These are phyloP conservation scores for Erysimum pusillum DNA, from an alignment of 441 rosid species.

Conservation along the genomic window DNA sequence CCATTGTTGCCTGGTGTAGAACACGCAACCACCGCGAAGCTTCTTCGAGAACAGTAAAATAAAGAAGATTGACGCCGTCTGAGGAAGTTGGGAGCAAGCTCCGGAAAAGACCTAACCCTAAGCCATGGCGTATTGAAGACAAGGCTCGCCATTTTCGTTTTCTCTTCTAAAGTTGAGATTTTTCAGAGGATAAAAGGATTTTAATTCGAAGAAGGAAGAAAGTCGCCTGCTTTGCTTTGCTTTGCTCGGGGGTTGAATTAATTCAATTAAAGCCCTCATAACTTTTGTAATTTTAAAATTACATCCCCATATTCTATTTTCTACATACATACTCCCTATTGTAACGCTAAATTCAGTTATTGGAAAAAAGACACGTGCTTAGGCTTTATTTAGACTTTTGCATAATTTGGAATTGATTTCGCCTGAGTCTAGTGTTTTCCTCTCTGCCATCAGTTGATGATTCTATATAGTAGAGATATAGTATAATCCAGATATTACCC, in stretches of 20 bases:
- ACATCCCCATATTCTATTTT: not conserved
- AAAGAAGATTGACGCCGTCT: slow-evolving; percentile 38
- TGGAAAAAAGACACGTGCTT: not conserved
- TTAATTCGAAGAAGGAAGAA: slow-evolving; percentile 1
- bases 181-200: slow-evolving; percentile 19
- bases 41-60: slow-evolving; percentile 41
- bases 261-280: not conserved
- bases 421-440: too few species aligned
- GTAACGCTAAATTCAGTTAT: not conserved
- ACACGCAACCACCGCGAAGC: slow-evolving; percentile 62
- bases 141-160: slow-evolving; percentile 51
- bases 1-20: slow-evolving; percentile 38
- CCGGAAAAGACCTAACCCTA: slow-evolving; percentile 55
- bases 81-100: slow-evolving; percentile 47
- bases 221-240: slow-evolving; percentile 3
- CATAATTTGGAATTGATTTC: too few species aligned
- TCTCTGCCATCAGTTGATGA: slow-evolving; percentile 43
- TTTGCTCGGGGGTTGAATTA: not conserved
- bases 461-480: slow-evolving; percentile 29
- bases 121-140: slow-evolving; percentile 53
- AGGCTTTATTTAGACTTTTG: too few species aligned
- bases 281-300: not conserved
- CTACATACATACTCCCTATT: not conserved
- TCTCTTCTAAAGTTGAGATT: slow-evolving; percentile 3
- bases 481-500: not conserved